Percentiles rank a stretch among this genome's conserved stretches.
Evolutionary conservation across 2,329 filamentous ascomycete species (phyloP).

Genomic region (Beauveria sp.): DNA sequence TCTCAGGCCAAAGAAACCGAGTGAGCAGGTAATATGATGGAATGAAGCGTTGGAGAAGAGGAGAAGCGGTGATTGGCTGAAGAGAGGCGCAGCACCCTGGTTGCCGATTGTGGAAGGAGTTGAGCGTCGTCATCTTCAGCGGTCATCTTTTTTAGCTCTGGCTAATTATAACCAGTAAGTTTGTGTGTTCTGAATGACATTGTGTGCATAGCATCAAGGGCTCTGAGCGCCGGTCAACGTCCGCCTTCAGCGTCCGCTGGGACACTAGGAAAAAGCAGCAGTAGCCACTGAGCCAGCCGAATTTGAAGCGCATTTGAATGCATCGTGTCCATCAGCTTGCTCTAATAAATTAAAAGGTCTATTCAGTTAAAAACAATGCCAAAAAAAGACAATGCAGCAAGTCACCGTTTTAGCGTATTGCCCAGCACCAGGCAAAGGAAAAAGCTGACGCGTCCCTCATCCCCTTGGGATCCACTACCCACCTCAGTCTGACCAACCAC

Average conservation of each 20-base stretch:
- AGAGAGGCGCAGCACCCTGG: conserved; percentile 3
- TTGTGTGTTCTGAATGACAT: too few relatives aligned
- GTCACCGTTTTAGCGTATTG: too few relatives aligned
- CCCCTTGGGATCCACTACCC: conserved; percentile 13
- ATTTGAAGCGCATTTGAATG: too few relatives aligned
- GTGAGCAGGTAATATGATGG: not conserved
- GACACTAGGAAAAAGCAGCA: too few relatives aligned
- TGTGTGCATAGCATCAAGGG: too few relatives aligned
- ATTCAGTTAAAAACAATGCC: too few relatives aligned
- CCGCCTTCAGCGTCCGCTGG: too few relatives aligned
- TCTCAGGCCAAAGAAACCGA: not conserved
- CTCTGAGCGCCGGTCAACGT: too few relatives aligned
- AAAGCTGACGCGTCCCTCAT: conserved; percentile 25
- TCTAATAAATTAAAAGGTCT: too few relatives aligned
- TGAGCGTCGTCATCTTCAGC: conserved; percentile 6
- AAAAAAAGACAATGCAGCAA: not conserved
- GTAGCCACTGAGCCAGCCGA: too few relatives aligned
- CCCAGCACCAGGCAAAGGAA: not conserved
- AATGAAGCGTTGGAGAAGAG: not conserved
- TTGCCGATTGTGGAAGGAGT: not conserved
- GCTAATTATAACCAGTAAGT: not conserved
- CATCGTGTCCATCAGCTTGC: too few relatives aligned
- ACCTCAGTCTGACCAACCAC: conserved; percentile 7
- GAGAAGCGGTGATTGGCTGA: not conserved
- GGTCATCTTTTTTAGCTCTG: not conserved